A percentile compares a stretch with the other conserved stretches of the same genome.
phyloP scores from a whole-genome alignment of 2,329 filamentous ascomycete genomes.

The Elsinoe perseae region DNA sequence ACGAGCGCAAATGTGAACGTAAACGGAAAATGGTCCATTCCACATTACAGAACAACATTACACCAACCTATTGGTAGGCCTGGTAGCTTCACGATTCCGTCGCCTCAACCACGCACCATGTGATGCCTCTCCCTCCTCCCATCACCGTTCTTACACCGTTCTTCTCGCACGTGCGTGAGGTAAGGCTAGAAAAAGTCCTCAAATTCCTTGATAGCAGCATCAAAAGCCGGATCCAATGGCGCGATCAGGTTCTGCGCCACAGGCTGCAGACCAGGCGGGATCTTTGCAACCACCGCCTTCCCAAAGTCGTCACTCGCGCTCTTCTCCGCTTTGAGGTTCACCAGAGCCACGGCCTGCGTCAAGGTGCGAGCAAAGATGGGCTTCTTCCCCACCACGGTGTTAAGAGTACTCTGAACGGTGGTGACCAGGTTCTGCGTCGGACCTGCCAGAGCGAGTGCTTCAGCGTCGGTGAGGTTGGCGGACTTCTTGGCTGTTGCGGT shows the following conservation, averaged over 20 bases:
- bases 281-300: neutral
- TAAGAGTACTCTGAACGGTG: slow-evolving; percentile 2
- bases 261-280: neutral
- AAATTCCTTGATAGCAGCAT: slow-evolving; percentile 1
- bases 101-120: too few relatives aligned
- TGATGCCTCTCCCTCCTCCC: too few relatives aligned
- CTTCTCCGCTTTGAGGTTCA: slow-evolving; percentile 5
- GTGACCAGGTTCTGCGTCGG: neutral
- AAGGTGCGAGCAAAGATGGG: neutral
- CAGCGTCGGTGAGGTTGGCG: slow-evolving; percentile 1
- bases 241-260: neutral
- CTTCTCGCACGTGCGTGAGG: neutral
- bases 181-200: neutral
- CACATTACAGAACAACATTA: too few relatives aligned
- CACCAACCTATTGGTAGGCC: too few relatives aligned
- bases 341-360: neutral
- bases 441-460: neutral
- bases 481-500: neutral
- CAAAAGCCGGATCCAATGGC: neutral
- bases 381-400: neutral
- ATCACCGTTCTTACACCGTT: too few relatives aligned
- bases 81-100: too few relatives aligned
- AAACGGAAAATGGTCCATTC: too few relatives aligned
- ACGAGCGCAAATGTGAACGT: too few relatives aligned
- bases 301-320: neutral